Evolutionary conservation across 2,329 filamentous ascomycete species (phyloP), one percentile per base, ranked within the genome.

Genomic region (Pseudogymnoascus sp.): DNA sequence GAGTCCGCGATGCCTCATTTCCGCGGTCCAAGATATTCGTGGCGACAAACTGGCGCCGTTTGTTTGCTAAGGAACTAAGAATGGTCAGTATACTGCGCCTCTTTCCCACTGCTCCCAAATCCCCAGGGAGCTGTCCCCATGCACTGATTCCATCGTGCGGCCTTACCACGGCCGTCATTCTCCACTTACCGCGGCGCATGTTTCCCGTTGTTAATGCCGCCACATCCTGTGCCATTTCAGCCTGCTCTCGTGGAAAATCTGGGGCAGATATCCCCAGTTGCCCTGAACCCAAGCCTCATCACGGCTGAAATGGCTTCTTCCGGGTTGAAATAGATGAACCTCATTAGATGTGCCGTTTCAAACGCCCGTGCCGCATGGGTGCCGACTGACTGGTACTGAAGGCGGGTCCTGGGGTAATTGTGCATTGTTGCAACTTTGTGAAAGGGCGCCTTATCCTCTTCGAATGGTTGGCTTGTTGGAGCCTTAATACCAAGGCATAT

Each of bases 321-420:
- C n/a, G 46, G 46, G 28, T 14, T 31, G 6, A 53, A 34, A 56
- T 56, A 56, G 28, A 56, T 56, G 46, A 34, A 56, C 8, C n/a
- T 56, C 46, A 56, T 56, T 56, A 56, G 46, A 18, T 34, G n/a
- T 53, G 23, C 46, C 46, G 25, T 53, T 53, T 53, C 46, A 56
- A 56, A 56, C 46, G 9, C 25, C 46, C 46, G 46, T 56, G 46
- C n/a, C 46, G 46, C 25, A 56, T 34, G 46, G 34, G 25, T 56
- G 46, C 46, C 46, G 28, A 31, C 18, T 34, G n/a, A 34, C 46
- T 53, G 23, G 21, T 25, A 6, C 28, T 31, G 46, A 53, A 53
- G 46, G 23, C 25, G 46, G 46, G 46, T 34, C 12, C 25, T 56
- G n/a, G n/a, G 46, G n/a, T 53, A 16, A 18, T 53, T 31, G 18